Percentiles rank a stretch among this genome's conserved stretches.
phyloP scores from a whole-genome alignment of 2,329 filamentous ascomycete genomes.

The Aspergillus awamori region DNA sequence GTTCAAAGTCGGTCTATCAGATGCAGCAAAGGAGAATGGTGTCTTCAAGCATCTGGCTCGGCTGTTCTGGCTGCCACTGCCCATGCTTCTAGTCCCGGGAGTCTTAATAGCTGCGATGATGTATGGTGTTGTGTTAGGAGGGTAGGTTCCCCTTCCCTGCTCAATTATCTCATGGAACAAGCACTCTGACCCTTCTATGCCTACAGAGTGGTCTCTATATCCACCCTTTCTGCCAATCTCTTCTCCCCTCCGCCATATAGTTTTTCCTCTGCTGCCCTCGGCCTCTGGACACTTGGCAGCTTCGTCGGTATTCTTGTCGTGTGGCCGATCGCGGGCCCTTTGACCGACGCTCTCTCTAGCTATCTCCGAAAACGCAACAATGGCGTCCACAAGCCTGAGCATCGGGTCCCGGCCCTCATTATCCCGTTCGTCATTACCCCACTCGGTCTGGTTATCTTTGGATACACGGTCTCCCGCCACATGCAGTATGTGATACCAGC shows the following conservation, averaged over 20 bases:
- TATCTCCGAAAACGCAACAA: conserved; percentile 37
- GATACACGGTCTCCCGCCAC: conserved; percentile 31
- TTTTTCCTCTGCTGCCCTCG: conserved; percentile 30
- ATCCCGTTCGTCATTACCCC: conserved; percentile 43
- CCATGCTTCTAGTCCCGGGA: conserved; percentile 27
- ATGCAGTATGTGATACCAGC: conserved; percentile 30
- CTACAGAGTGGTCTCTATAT: conserved; percentile 29
- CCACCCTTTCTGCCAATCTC: conserved; percentile 30
- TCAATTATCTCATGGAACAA: conserved; percentile 1
- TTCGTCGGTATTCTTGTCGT: conserved; percentile 45
- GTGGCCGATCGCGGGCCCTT: conserved; percentile 42
- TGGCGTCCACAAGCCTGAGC: conserved; percentile 43
- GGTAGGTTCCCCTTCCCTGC: conserved; percentile 21
- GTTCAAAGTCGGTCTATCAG: conserved; percentile 28
- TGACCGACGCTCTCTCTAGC: conserved; percentile 45
- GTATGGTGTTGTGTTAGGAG: conserved; percentile 33
- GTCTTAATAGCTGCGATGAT: conserved; percentile 30
- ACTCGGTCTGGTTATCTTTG: conserved; percentile 37
- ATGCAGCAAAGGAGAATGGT: conserved; percentile 23
- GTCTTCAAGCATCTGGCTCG: conserved; percentile 20
- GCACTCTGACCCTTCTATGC: not conserved
- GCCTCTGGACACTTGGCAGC: conserved; percentile 36
- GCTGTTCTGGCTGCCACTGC: conserved; percentile 29
- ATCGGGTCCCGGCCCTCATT: conserved; percentile 43
- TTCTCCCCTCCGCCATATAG: conserved; percentile 37